These are phyloP conservation scores for Candida anglica DNA, from an alignment of 805 yeast species.

Conservation along the genomic window DNA sequence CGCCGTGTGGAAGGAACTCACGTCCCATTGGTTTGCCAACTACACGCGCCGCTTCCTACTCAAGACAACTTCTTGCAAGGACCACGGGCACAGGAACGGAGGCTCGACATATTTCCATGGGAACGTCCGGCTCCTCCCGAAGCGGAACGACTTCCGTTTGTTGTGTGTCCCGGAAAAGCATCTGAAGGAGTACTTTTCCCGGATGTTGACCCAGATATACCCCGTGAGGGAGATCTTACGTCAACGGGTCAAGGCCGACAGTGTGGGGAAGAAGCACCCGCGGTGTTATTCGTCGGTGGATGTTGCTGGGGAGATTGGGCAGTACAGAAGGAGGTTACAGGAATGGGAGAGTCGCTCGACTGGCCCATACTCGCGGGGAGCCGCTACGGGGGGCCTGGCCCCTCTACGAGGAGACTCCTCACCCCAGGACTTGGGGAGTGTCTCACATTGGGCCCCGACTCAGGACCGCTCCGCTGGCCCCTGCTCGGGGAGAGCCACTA, in stretches of 20 bases:
- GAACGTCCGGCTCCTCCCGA: conserved; percentile 53
- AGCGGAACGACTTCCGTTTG: conserved; percentile 54
- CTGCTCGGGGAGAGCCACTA: too few species aligned
- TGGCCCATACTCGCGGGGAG: too few species aligned
- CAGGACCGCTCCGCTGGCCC: too few species aligned
- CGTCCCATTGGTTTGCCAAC: conserved; percentile 35
- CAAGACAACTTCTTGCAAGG: too few species aligned
- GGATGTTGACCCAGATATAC: conserved; percentile 32
- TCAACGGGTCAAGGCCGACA: conserved; percentile 1
- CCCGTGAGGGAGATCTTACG: conserved; percentile 35
- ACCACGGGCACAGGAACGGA: conserved; percentile 7
- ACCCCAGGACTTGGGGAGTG: too few species aligned
- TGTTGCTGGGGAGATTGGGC: conserved; percentile 17
- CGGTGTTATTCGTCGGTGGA: conserved; percentile 42
- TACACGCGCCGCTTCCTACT: too few species aligned
- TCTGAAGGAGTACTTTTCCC: conserved; percentile 12
- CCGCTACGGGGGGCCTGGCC: too few species aligned
- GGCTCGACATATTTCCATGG: conserved; percentile 27
- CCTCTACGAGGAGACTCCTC: too few species aligned
- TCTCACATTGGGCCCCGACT: too few species aligned
- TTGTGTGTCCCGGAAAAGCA: conserved; percentile 48
- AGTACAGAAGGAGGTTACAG: neutral
- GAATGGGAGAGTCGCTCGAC: too few species aligned
- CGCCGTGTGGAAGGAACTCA: conserved; percentile 48
- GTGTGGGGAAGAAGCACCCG: conserved; percentile 9